Base-by-base conservation (phyloP, 208 protist species). In the Trypanosoma theileri region DNA sequence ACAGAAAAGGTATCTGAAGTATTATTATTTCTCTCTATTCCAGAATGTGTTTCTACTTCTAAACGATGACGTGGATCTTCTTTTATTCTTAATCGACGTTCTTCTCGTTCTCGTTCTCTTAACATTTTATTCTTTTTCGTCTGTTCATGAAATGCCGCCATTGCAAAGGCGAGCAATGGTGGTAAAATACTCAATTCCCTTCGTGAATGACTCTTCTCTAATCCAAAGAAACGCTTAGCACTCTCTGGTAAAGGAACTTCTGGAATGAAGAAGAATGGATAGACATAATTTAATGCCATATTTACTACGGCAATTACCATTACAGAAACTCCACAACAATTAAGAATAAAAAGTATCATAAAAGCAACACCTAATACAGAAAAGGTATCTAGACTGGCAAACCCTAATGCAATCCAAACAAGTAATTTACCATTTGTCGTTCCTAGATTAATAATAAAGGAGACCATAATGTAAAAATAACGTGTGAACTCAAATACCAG, bases 211-310 rank as follows among this genome's bases (percentile, higher is more conserved):
- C 9, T 44, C 53, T 69, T 69, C 7, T 69, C 21, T 24, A 69
- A 52, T 13, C 53, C 53, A 4, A 69, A 61, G n/a, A 69, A 69
- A 12, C 35, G 64, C 16, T 46, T 56, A 2, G 7, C 28, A 1
- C 4, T 26, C 14, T 17, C 55, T 19, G 64, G 48, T 11, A 69
- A n/a, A 8, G 64, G 64, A 52, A 41, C 41, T 19, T 59, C 64
- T 22, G 53, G 53, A 21, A 69, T 45, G 31, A 69, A 69, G 52
- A 69, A 69, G 35, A 69, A 69, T 0, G 64, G 64, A 45, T 69
- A 69, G 22, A 69, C 51, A 31, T 69, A 69, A 26, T 40, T 61
- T 31, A 69, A 19, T 28, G 55, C 45, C 21, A 61, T 62, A 21
- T 19, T 46, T 9, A 44, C 21, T 14, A 69, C 56, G 44, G 64